Evolutionary conservation across 176 grass and related monocot species (phyloP).

Genomic region (Pontederia crassipes): DNA sequence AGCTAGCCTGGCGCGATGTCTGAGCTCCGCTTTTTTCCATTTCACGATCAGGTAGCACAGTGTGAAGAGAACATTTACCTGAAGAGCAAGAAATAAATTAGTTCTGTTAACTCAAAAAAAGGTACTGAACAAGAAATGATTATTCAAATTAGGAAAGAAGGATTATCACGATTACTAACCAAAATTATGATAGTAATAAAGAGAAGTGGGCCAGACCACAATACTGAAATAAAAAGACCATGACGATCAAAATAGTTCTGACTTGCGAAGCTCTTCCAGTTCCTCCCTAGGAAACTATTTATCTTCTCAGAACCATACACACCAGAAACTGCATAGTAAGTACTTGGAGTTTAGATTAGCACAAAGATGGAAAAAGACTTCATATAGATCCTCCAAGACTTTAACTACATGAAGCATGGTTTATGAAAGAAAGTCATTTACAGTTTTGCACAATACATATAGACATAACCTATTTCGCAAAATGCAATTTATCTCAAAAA

Average conservation of each 20-base stretch:
- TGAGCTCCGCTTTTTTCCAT: constrained; percentile 82
- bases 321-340: constrained; percentile 55
- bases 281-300: constrained; percentile 51
- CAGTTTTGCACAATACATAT: too few species aligned
- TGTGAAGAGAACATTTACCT: constrained; percentile 85
- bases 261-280: constrained; percentile 81
- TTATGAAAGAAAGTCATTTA: too few species aligned
- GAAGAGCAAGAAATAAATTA: background rate
- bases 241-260: constrained; percentile 93
- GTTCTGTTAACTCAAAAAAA: background rate
- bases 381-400: background rate
- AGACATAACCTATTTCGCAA: too few species aligned
- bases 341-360: background rate
- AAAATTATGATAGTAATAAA: constrained; percentile 60
- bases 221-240: constrained; percentile 72
- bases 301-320: constrained; percentile 75
- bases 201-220: constrained; percentile 84
- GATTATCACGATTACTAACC: constrained; percentile 32
- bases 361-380: background rate
- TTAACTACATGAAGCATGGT: background rate
- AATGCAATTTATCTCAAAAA: too few species aligned
- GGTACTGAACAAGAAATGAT: background rate
- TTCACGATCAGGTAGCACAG: constrained; percentile 59
- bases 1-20: constrained; percentile 40
- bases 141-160: background rate